Evolutionary conservation across 2,329 filamentous ascomycete genomes (phyloP).

Genomic region (Whalleya microplaca): DNA sequence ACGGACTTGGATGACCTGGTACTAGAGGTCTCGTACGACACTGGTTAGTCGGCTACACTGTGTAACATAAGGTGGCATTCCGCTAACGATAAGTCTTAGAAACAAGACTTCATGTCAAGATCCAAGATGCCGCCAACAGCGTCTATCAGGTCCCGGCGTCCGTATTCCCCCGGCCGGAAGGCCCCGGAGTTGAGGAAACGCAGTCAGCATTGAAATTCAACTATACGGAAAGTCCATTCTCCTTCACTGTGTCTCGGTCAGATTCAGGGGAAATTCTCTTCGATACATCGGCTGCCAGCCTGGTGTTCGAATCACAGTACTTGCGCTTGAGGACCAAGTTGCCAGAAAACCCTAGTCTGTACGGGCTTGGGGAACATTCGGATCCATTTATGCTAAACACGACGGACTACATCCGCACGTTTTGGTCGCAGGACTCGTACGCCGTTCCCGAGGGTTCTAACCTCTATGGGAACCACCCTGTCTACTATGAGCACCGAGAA

Average conservation of each 20-base stretch:
- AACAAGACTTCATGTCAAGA: slow-evolving; percentile 73
- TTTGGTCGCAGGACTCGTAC: no score
- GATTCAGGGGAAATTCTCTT: slow-evolving; percentile 60
- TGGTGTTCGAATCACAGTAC: slow-evolving; percentile 81
- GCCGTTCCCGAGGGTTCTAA: no score
- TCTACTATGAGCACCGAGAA: no score
- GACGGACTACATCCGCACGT: no score
- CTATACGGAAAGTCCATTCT: slow-evolving; percentile 44
- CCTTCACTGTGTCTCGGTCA: slow-evolving; percentile 45
- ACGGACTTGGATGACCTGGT: slow-evolving; percentile 28
- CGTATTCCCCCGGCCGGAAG: slow-evolving; percentile 63
- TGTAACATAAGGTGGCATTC: background rate
- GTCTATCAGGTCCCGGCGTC: slow-evolving; percentile 76
- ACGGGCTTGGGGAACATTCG: no score
- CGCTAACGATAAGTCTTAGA: slow-evolving; percentile 46
- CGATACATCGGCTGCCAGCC: slow-evolving; percentile 66
- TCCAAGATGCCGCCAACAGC: slow-evolving; percentile 69
- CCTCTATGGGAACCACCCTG: no score
- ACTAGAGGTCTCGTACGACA: slow-evolving; percentile 31
- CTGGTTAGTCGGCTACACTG: slow-evolving; percentile 17
- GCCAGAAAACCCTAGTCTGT: no score
- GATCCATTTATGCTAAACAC: no score
- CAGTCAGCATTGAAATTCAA: slow-evolving; percentile 38
- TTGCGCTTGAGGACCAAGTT: slow-evolving; percentile 69
- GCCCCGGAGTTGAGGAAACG: slow-evolving; percentile 14